Evolutionary conservation across 2,329 filamentous ascomycete genomes (phyloP).

Genomic region (Trichoderma citrinoviride): DNA sequence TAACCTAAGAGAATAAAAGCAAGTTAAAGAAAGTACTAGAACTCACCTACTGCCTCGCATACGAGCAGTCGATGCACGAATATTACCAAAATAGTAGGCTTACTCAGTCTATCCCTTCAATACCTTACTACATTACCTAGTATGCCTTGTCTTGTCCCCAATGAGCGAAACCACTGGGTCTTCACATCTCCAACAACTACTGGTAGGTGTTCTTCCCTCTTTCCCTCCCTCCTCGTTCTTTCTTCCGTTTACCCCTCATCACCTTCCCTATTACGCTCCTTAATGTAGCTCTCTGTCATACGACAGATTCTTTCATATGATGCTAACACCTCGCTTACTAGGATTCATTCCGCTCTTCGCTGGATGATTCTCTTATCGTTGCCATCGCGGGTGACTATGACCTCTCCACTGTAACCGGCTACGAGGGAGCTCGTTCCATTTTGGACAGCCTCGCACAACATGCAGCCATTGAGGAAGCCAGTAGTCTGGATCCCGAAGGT

Average conservation of each 20-base stretch:
- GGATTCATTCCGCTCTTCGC: conserved; percentile 68
- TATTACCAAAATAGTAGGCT: too few species aligned
- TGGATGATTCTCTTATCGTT: conserved; percentile 75
- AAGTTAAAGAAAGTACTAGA: too few species aligned
- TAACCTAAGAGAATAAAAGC: too few species aligned
- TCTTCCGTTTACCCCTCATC: too few species aligned
- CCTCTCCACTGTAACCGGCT: conserved; percentile 50
- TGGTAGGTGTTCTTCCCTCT: not conserved
- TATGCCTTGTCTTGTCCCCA: not conserved
- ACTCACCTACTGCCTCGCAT: too few species aligned
- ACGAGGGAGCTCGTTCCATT: conserved; percentile 53
- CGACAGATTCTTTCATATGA: too few species aligned
- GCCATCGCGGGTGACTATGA: conserved; percentile 75
- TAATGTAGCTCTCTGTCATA: too few species aligned
- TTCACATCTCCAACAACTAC: not conserved
- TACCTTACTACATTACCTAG: too few species aligned
- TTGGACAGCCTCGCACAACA: conserved; percentile 64
- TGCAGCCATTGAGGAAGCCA: conserved; percentile 66
- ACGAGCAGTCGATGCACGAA: too few species aligned
- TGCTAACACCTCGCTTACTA: conserved; percentile 33
- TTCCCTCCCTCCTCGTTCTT: too few species aligned
- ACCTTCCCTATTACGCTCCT: too few species aligned
- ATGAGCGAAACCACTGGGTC: not conserved
- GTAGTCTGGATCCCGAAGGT: conserved; percentile 76
- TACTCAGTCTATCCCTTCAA: too few species aligned